Evolutionary conservation across 2,329 filamentous ascomycete species (phyloP), one percentile per base, ranked within the genome.

Genomic region (Fusarium sp.): DNA sequence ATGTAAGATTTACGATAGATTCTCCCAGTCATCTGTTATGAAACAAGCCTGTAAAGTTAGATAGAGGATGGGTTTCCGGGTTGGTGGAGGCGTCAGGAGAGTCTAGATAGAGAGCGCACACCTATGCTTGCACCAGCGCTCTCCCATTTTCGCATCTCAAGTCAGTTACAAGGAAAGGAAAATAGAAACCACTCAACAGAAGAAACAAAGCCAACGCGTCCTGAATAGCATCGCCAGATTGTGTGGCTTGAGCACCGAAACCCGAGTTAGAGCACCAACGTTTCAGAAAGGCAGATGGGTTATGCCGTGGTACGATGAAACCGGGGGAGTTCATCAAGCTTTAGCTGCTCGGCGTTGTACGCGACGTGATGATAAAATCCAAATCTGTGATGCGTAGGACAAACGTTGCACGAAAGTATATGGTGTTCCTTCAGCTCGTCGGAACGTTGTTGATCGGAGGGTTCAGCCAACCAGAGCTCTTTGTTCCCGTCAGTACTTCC

Each of bases 1-100:
- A 44, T 70, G 51, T 63, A 66, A 46, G 27, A 68, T 64, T 44
- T 37, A 60, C 55, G 53, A 71, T 39, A 46, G 61, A 47, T 41
- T 54, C 18, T 37, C 47, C 40, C 23, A 36, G 31, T 36, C 13
- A 43, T 55, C 30, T 23, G 43, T 23, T 60, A 47, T 56, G 16
- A 54, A 56, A 47, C 23, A 69, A 18, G 15, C 15, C 11, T 65
- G 56, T 68, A 67, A 39, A 23, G 31, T 60, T 56, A 62, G 66
- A 71, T 60, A 71, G 67, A 71, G 41, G 54, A 54, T 6, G 59
- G 60, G 40, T 9, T 9, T 53, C 16, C 30, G 53, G 16, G 37
- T 40, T 46, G 55, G 39, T 18, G 48, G 7, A 47, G 34, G 60
- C 64, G 46, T 36, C 30, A 28, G 44, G 37, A 47, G 37, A 31